A percentile compares a stretch with the other conserved stretches of the same genome.
Evolutionary conservation across 164 flowering plant species (phyloP).

Genomic region (Protea cynaroides): DNA sequence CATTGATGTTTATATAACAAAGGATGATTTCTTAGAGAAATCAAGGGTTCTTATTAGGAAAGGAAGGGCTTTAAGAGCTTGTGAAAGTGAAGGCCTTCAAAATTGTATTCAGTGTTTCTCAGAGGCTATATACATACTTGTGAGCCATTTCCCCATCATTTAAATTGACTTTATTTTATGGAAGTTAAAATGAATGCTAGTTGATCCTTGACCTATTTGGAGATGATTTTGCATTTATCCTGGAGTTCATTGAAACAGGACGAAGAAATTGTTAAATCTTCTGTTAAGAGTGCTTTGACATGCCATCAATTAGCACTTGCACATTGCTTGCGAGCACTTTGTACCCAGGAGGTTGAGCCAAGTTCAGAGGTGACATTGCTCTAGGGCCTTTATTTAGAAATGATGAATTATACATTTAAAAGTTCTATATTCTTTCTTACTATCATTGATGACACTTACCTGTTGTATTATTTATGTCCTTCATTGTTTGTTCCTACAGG

Average conservation of each 20-base stretch:
- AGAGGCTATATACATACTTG: conserved; percentile 60
- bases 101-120: conserved; percentile 60
- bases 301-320: conserved; percentile 58
- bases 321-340: conserved; percentile 66
- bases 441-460: not conserved
- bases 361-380: conserved; percentile 48
- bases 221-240: conserved; percentile 10
- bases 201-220: not conserved
- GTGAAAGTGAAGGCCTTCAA: conserved; percentile 38
- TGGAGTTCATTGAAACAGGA: conserved; percentile 28
- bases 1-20: conserved; percentile 36
- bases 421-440: not conserved
- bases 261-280: conserved; percentile 13
- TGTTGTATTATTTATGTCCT: not conserved
- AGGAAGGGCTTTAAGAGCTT: conserved; percentile 41
- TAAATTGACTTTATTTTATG: not conserved
- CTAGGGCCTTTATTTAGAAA: conserved; percentile 21
- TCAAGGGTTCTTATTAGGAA: conserved; percentile 50
- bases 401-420: conserved; percentile 4
- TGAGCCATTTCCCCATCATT: conserved; percentile 26
- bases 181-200: not conserved
- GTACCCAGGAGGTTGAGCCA: conserved; percentile 59
- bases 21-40: conserved; percentile 37
- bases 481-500: conserved; percentile 33
- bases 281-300: conserved; percentile 10